Evolutionary conservation across 1,139 yeast genomes (phyloP).

Genomic region (Saccharomyces hybrid): DNA sequence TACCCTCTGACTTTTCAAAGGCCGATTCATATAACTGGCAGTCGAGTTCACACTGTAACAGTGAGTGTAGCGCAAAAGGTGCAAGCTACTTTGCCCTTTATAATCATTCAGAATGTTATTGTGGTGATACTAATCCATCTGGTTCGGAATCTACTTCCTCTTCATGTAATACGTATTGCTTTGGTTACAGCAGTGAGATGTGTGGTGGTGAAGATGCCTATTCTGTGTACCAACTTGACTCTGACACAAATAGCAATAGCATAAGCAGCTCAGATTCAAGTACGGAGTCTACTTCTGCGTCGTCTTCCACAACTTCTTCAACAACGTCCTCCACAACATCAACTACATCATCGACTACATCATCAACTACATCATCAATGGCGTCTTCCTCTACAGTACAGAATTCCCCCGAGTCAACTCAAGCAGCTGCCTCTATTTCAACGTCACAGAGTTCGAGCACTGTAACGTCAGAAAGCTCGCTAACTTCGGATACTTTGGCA

Average conservation of each 20-base stretch:
- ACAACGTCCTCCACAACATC: background rate
- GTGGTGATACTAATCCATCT: conserved; percentile 42
- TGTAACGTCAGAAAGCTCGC: background rate
- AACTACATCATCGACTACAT: conserved; percentile 3
- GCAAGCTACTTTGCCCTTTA: conserved; percentile 46
- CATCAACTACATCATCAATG: background rate
- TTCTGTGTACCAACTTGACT: conserved; percentile 30
- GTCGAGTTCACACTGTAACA: conserved; percentile 39
- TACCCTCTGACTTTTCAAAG: conserved; percentile 34
- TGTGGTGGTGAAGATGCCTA: conserved; percentile 40
- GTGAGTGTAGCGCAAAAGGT: conserved; percentile 34
- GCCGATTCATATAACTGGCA: conserved; percentile 39
- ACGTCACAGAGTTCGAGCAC: background rate
- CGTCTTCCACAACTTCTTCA: conserved; percentile 1
- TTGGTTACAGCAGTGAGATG: conserved; percentile 32
- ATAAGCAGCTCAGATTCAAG: background rate
- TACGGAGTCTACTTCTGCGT: background rate
- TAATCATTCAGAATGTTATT: conserved; percentile 45
- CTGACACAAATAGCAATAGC: conserved; percentile 12
- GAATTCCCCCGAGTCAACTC: background rate
- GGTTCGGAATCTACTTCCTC: conserved; percentile 18
- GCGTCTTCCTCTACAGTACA: background rate
- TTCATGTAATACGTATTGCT: conserved; percentile 30
- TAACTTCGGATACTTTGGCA: background rate
- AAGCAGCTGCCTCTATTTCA: background rate